These are phyloP conservation scores for Pythium biforme DNA, from an alignment of 352 stramenopile species.

Conservation along the genomic window DNA sequence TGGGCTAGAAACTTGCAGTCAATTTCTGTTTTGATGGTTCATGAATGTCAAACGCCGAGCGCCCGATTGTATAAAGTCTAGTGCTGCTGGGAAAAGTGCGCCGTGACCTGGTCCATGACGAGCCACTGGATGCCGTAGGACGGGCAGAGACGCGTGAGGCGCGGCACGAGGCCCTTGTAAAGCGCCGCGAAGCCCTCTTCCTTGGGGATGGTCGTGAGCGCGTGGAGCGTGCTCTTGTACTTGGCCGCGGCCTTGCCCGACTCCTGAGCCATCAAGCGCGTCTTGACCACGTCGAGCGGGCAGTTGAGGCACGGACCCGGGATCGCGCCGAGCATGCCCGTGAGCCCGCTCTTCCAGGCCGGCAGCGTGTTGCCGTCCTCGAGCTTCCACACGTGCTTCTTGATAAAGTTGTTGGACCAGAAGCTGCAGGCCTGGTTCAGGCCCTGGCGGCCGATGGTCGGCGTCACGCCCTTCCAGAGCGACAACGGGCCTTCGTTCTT, in stretches of 20 bases:
- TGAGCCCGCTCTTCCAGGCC: constrained; percentile 94
- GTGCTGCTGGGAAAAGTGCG: constrained; percentile 55
- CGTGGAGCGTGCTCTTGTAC: constrained; percentile 93
- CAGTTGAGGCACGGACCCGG: constrained; percentile 88
- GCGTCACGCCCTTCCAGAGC: constrained; percentile 95
- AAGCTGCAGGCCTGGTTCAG: constrained; percentile 99
- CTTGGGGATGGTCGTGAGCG: constrained; percentile 89
- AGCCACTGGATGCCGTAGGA: constrained; percentile 88
- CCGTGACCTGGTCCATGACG: constrained; percentile 83
- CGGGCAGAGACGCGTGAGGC: constrained; percentile 89
- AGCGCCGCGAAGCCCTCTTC: constrained; percentile 94
- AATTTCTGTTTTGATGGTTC: not conserved
- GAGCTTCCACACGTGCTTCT: constrained; percentile 83
- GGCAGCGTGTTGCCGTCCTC: constrained; percentile 87
- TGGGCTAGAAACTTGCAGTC: too few species aligned
- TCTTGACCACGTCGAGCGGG: constrained; percentile 97
- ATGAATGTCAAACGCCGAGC: not conserved
- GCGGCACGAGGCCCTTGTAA: constrained; percentile 97
- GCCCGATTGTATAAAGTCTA: constrained; percentile 8
- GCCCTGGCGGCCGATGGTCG: constrained; percentile 97
- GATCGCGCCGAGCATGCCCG: constrained; percentile 89
- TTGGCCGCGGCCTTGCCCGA: constrained; percentile 86
- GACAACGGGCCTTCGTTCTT: constrained; percentile 92
- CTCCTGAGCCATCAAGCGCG: constrained; percentile 91
- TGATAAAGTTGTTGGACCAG: constrained; percentile 95